Conservation (phyloP, 148 eudicot species). For the Arbutus unedo region DNA sequence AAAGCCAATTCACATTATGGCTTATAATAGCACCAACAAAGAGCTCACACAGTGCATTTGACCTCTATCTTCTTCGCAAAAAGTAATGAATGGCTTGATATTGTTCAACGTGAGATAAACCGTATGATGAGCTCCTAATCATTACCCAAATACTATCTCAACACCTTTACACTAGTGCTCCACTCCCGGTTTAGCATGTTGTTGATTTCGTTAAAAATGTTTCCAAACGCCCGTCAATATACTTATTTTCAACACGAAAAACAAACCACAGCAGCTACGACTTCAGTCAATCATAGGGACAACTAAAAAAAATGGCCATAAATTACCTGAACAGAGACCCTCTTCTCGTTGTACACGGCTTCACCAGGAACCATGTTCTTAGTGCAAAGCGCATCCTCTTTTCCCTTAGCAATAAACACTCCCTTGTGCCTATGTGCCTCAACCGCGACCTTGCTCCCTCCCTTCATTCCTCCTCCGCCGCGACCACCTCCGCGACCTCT, state of each 20-base stretch:
- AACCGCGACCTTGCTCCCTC: constrained; percentile 71
- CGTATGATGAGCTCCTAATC: neutral
- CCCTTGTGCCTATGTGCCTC: constrained; percentile 91
- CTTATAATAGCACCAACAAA: neutral
- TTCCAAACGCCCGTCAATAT: neutral
- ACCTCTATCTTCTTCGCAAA: no score
- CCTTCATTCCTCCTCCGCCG: constrained; percentile 64
- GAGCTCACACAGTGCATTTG: neutral
- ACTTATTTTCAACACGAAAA: neutral
- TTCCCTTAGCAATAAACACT: constrained; percentile 84
- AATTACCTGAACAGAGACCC: constrained; percentile 78
- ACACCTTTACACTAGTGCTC: neutral
- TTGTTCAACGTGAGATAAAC: neutral
- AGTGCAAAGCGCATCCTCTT: constrained; percentile 90
- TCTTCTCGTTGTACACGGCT: constrained; percentile 88
- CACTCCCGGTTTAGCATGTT: neutral
- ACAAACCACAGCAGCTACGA: neutral
- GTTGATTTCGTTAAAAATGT: neutral
- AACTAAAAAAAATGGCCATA: neutral
- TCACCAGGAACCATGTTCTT: constrained; percentile 95
- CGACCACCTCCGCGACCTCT: constrained; percentile 32
- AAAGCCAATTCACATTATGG: no score
- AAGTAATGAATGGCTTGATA: no score
- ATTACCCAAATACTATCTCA: neutral
- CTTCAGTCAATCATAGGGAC: neutral